Evolutionary conservation across 2,329 filamentous ascomycete genomes (phyloP), one percentile per base, ranked within the genome.

Genomic region (Zasmidium angulare): DNA sequence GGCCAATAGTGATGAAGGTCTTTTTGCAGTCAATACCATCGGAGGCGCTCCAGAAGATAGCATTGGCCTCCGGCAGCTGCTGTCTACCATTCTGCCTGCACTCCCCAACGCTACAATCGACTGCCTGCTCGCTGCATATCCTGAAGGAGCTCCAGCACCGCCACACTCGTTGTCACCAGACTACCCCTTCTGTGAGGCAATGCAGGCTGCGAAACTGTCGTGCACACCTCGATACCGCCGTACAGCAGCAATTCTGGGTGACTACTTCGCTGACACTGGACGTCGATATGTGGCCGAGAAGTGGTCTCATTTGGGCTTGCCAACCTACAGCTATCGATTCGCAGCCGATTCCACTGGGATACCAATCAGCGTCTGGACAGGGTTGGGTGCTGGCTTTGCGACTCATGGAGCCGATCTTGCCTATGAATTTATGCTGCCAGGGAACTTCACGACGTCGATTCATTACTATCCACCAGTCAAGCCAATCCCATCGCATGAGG

Each of bases 1-100:
- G 43, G 83, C 90, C 68, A 88, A 91, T 72, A 89, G 93, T 76
- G 90, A 93, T 69, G 89, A 93, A 73, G 89, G 89, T 29, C 74
- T 87, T 76, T 84, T 86, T 68, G 86, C 86, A 6, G 86, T 85
- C 0, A 86, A 89, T 0, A 74, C 91, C 55, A 72, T 92, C 0
- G 36, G 36, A 7, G 89, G 89, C 21, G 91, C 88, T 6, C 40
- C 50, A 29, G 14, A 52, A 11, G 46, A 49, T 49, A 20, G 4
- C 4, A 23, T 23, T 9, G 36, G 36, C 14, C 36, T 43, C 3
- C 36, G 36, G 4, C 11, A 17, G 12, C n/a, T 43, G 14, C 36
- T 43, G 36, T 7, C n/a, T 3, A 17, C 12, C 14, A 4, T 43
- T 17, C n/a, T 43, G 7, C 36, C 36, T 10, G 36, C 6, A 17